A percentile compares a stretch with the other conserved stretches of the same genome.
Evolutionary conservation across 768 basidiomycete genomes (phyloP).

Genomic region (Amanita fuliginea): DNA sequence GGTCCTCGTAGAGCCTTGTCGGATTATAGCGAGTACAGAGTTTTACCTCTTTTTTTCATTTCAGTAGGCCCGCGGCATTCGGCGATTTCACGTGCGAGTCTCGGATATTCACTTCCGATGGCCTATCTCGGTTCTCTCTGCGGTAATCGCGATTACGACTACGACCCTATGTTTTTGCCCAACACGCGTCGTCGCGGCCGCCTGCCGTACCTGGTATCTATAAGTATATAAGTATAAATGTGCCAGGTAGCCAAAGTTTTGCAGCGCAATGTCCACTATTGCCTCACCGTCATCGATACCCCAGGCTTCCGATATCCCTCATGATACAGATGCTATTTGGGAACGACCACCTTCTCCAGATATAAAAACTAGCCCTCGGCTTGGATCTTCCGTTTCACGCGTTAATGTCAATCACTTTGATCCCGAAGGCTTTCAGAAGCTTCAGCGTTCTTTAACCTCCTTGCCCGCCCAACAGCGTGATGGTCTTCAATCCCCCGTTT

Average conservation of each 20-base stretch:
- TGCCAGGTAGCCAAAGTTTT: background rate
- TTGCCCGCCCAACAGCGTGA: too few species aligned
- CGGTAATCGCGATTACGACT: background rate
- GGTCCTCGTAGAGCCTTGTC: too few species aligned
- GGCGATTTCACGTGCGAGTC: background rate
- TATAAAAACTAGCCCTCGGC: background rate
- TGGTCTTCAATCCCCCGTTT: constrained; percentile 11
- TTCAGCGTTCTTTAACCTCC: constrained; percentile 21
- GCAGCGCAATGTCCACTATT: background rate
- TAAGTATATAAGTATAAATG: too few species aligned
- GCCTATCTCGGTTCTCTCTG: too few species aligned
- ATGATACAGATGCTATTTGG: too few species aligned
- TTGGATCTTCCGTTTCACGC: constrained; percentile 13
- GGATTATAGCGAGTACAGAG: too few species aligned
- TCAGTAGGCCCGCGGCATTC: too few species aligned
- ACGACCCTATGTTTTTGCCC: too few species aligned
- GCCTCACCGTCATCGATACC: background rate
- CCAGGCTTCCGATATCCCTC: too few species aligned
- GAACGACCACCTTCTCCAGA: background rate
- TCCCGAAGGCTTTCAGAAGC: constrained; percentile 32
- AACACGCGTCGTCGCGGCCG: too few species aligned
- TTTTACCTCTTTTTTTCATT: too few species aligned
- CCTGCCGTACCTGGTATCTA: too few species aligned
- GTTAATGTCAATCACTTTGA: constrained; percentile 43
- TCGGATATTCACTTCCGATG: background rate